phyloP scores from a whole-genome alignment of 345 rosid species.

The Firmiana major region DNA sequence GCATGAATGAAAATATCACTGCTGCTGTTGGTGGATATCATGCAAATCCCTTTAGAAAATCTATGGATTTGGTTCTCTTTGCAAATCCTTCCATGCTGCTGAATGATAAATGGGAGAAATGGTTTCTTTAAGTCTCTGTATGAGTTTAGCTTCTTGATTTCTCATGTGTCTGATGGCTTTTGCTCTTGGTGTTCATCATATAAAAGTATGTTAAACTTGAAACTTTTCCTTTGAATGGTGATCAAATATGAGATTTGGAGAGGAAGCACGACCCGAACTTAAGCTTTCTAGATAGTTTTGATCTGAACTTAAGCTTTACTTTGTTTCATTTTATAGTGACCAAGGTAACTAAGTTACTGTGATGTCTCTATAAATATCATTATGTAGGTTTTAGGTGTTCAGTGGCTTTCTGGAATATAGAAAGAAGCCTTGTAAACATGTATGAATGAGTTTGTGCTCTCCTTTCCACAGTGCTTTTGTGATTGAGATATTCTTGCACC shows the following conservation, averaged over 20 bases:
- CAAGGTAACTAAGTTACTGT: background rate
- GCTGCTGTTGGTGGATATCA: background rate
- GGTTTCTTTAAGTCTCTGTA: background rate
- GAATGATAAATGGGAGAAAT: conserved; percentile 13
- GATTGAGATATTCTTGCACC: background rate
- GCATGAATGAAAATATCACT: background rate
- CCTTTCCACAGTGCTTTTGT: background rate
- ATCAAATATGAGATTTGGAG: background rate
- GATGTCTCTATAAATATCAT: background rate
- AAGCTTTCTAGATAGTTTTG: background rate
- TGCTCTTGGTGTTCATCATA: background rate
- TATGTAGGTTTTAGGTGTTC: background rate
- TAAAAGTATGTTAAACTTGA: background rate
- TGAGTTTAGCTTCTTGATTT: background rate
- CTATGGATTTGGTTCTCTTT: background rate
- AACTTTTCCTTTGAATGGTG: background rate
- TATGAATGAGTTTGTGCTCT: background rate
- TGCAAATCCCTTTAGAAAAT: background rate
- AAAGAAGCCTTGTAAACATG: background rate
- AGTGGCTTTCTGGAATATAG: background rate
- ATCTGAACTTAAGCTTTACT: background rate
- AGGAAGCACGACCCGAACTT: background rate
- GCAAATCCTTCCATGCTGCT: background rate
- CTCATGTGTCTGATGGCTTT: background rate
- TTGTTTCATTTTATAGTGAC: background rate